phyloP scores from a whole-genome alignment of 1,284 basidiomycete genomes.

The Rhodotorula sp. region DNA sequence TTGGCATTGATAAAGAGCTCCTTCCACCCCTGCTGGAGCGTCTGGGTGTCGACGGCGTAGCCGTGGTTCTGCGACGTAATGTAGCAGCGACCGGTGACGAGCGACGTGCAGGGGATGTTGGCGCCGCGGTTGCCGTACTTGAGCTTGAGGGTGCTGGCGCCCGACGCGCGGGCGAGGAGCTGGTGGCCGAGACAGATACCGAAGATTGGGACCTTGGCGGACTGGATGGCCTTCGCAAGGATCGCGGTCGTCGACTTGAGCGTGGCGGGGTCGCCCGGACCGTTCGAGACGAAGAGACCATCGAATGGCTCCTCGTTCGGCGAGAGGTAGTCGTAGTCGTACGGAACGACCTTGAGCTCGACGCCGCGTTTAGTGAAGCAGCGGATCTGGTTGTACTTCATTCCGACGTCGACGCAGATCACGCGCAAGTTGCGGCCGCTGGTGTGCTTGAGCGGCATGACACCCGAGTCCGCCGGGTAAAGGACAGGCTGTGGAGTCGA shows the following conservation, averaged over 20 bases:
- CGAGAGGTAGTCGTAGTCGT: conserved; percentile 89
- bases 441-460: conserved; percentile 67
- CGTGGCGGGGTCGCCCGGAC: conserved; percentile 93
- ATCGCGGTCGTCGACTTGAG: conserved; percentile 65
- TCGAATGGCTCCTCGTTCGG: conserved; percentile 77
- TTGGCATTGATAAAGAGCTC: conserved; percentile 96
- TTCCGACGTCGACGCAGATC: conserved; percentile 91
- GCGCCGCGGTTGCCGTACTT: conserved; percentile 99
- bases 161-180: conserved; percentile 89
- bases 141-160: conserved; percentile 94
- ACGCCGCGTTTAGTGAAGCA: conserved; percentile 93
- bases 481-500: conserved; percentile 69
- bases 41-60: conserved; percentile 83
- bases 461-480: conserved; percentile 62
- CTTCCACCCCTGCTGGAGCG: conserved; percentile 83
- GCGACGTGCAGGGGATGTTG: conserved; percentile 96
- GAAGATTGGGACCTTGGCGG: conserved; percentile 81
- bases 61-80: conserved; percentile 99
- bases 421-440: conserved; percentile 77
- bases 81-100: conserved; percentile 91
- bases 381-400: conserved; percentile 99
- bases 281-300: conserved; percentile 96
- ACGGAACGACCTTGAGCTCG: conserved; percentile 95
- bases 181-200: conserved; percentile 99
- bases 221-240: conserved; percentile 70